These are phyloP conservation scores for Aleurites moluccanus DNA, from an alignment of 441 rosid species.

Conservation along the genomic window DNA sequence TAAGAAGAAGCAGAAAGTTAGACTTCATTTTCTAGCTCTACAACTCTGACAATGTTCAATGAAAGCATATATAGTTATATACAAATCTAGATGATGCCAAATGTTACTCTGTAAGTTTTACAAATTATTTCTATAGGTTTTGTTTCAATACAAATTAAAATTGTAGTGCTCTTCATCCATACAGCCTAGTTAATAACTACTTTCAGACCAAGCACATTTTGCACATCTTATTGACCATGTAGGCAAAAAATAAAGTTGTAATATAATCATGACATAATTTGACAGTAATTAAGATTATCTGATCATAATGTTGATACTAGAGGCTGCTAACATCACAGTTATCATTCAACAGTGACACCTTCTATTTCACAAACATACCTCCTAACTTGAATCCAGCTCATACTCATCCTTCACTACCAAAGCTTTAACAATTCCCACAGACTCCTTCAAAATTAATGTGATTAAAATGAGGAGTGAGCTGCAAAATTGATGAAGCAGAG, in stretches of 20 bases:
- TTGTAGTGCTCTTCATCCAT: constrained; percentile 1
- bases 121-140: neutral
- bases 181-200: constrained; percentile 1
- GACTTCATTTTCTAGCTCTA: neutral
- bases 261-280: neutral
- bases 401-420: constrained; percentile 92
- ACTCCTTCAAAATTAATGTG: constrained; percentile 48
- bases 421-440: constrained; percentile 97
- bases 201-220: neutral
- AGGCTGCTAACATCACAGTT: constrained; percentile 8
- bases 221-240: constrained; percentile 4
- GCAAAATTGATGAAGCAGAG: constrained; percentile 15
- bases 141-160: neutral
- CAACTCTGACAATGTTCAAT: neutral
- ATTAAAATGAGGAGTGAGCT: constrained; percentile 16
- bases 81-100: neutral
- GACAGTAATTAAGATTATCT: constrained; percentile 5
- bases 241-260: neutral
- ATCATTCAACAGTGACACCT: constrained; percentile 9
- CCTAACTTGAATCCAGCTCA: constrained; percentile 89
- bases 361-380: constrained; percentile 50
- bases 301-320: too few species aligned
- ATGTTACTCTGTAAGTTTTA: neutral
- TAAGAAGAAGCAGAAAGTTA: constrained; percentile 25
- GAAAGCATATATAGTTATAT: neutral